Evolutionary conservation across 1,284 basidiomycete species (phyloP).

Genomic region (Agroathelia rolfsii): DNA sequence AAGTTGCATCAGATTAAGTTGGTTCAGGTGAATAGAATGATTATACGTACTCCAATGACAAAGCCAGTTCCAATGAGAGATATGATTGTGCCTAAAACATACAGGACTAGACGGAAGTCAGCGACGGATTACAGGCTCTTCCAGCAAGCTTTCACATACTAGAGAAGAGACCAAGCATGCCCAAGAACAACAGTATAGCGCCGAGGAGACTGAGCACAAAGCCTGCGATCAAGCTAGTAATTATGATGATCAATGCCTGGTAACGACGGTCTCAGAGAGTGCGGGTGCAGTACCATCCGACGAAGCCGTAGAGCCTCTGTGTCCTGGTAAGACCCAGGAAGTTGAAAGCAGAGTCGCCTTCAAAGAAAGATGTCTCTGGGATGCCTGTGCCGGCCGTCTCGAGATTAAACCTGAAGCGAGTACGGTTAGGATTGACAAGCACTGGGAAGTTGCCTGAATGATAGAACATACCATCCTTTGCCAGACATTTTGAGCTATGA

Average conservation of each 20-base stretch:
- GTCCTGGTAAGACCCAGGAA: constrained; percentile 68
- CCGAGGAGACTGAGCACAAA: constrained; percentile 78
- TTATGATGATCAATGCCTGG: background rate
- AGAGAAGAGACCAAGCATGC: constrained; percentile 66
- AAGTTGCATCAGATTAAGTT: constrained; percentile 4
- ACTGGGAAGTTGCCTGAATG: no score
- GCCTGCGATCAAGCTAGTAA: constrained; percentile 52
- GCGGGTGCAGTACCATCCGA: no score
- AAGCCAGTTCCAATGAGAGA: constrained; percentile 86
- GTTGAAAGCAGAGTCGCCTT: constrained; percentile 77
- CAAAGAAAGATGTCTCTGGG: constrained; percentile 68
- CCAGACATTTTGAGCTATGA: constrained; percentile 19
- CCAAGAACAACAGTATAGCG: constrained; percentile 69
- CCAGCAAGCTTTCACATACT: constrained; percentile 34
- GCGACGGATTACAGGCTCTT: background rate
- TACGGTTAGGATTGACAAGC: no score
- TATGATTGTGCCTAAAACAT: constrained; percentile 74
- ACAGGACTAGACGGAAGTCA: constrained; percentile 48
- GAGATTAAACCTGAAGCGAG: constrained; percentile 74
- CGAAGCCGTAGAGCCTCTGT: constrained; percentile 78
- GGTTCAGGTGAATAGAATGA: constrained; percentile 2
- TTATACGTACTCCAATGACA: constrained; percentile 62
- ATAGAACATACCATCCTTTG: constrained; percentile 48
- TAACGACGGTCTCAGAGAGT: constrained; percentile 23
- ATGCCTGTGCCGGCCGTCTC: constrained; percentile 48